A percentile compares a stretch with the other conserved stretches of the same genome.
phyloP scores from a whole-genome alignment of 805 yeast genomes.

The Wickerhamiella azymoides region DNA sequence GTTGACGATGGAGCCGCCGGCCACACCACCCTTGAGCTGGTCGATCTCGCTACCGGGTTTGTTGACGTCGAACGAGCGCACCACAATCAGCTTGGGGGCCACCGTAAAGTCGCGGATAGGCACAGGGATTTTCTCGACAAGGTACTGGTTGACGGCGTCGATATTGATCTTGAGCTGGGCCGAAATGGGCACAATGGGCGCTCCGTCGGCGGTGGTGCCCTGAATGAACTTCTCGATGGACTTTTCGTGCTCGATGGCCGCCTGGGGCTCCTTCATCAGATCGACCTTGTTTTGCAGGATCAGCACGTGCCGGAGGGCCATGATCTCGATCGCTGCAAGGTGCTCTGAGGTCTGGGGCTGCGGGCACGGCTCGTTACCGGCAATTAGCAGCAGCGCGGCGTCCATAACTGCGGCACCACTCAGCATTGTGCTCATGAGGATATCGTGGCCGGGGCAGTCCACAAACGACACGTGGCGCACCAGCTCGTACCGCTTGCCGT shows the following conservation, averaged over 20 bases:
- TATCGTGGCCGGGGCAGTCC: slow-evolving; percentile 99
- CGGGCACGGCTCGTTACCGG: slow-evolving; percentile 98
- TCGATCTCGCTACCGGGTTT: slow-evolving; percentile 97
- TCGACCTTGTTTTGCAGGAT: slow-evolving; percentile 97
- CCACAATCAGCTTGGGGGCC: slow-evolving; percentile 88
- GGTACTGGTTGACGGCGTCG: slow-evolving; percentile 95
- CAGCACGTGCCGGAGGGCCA: slow-evolving; percentile 94
- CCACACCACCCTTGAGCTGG: slow-evolving; percentile 98
- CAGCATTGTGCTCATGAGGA: slow-evolving; percentile 99
- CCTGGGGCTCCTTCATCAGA: slow-evolving; percentile 83
- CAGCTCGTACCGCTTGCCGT: slow-evolving; percentile 69
- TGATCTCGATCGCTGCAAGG: slow-evolving; percentile 97
- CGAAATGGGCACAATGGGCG: slow-evolving; percentile 96
- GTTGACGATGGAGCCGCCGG: slow-evolving; percentile 94
- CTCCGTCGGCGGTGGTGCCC: slow-evolving; percentile 98
- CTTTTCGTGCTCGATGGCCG: slow-evolving; percentile 90
- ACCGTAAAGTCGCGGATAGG: slow-evolving; percentile 92
- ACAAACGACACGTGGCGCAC: slow-evolving; percentile 96
- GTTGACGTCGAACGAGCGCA: slow-evolving; percentile 96
- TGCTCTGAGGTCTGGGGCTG: slow-evolving; percentile 99
- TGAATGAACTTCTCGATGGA: slow-evolving; percentile 83
- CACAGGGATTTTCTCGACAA: slow-evolving; percentile 88
- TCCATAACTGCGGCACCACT: slow-evolving; percentile 99
- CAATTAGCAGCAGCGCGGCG: slow-evolving; percentile 89
- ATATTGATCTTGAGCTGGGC: slow-evolving; percentile 98